Base-by-base conservation (phyloP, 176 grass and related monocot genomes). In the Aegilops bicornis region DNA sequence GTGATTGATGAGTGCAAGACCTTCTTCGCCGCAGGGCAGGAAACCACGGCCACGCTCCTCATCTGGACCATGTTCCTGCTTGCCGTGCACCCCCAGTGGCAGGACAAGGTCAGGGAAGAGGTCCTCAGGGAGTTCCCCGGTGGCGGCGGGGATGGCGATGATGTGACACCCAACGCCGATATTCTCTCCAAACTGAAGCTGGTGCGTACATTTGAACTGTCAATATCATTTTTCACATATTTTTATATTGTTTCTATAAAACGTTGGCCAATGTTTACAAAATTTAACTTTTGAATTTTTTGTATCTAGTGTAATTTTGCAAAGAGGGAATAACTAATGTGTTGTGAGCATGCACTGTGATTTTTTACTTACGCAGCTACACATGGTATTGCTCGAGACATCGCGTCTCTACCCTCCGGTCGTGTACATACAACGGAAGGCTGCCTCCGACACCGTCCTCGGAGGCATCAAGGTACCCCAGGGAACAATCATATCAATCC, bases 1-100 rank as follows among this genome's bases (percentile, higher is more conserved):
- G 84, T 90, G 20, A 81, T 93, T 17, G 88, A 81, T 15, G 85
- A 93, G 64, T 90, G 88, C 78, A 87, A 90, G 65, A 88, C 88
- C 32, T 88, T 93, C 64, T 82, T 85, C 27, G 68, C 62, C 7
- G 91, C 91, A 1, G 91, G 91, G 27, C 78, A 88, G 10, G 91
- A 93, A 1, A 88, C 88, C 4, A 90, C 82, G 0, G 36, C 91
- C 5, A 76, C 77, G 0, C 76, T 67, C 54, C 88, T 93, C 7
- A 19, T 80, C 33, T 93, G 91, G 91, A 35, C 64, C 6, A 88
- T 88, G 59, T 90, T 90, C 60, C 66, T 93, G 48, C 76, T 93
- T 30, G 74, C 83, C 52, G 78, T 78, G 29, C 69, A 90, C 37
- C 82, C 56, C 0, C 14, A 86, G 0, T 93, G 92, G 92, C 88